Conservation (phyloP, 208 protist species). For the Acanthamoeba healyi region DNA sequence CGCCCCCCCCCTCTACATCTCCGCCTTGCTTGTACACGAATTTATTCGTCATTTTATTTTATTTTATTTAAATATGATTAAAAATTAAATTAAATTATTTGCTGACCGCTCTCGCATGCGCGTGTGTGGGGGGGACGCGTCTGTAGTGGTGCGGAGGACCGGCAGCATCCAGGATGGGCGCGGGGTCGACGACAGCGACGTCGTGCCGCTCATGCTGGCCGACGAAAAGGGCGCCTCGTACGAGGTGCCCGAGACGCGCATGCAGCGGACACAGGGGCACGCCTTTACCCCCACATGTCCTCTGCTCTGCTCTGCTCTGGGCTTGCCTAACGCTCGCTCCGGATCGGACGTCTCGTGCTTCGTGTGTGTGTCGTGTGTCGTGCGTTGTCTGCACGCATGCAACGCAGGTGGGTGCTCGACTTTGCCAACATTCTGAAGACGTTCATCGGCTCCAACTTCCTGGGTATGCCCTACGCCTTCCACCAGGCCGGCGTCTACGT, state of each 20-base stretch:
- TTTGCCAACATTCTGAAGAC: slow-evolving; percentile 69
- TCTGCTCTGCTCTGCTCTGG: background rate
- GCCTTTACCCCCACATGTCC: background rate
- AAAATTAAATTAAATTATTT: background rate
- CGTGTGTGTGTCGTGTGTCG: background rate
- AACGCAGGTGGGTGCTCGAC: slow-evolving; percentile 45
- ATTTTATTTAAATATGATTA: background rate
- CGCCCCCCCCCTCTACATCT: too few relatives aligned
- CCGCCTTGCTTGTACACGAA: background rate
- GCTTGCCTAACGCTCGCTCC: too few relatives aligned
- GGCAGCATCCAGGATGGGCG: background rate
- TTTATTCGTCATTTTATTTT: background rate
- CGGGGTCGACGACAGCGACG: background rate
- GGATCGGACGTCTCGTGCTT: background rate
- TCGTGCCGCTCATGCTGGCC: background rate
- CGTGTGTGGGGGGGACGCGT: too few relatives aligned
- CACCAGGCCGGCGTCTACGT: slow-evolving; percentile 42
- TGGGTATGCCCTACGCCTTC: slow-evolving; percentile 70
- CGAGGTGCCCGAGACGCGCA: background rate
- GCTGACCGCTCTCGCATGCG: too few relatives aligned
- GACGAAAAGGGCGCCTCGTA: background rate
- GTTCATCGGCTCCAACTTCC: slow-evolving; percentile 68
- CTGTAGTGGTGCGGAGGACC: background rate
- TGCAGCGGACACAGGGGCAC: background rate
- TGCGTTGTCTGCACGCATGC: background rate